A percentile compares a stretch with the other conserved stretches of the same genome.
phyloP scores from a whole-genome alignment of 257 asterid species.

The Fraxinus excelsior region DNA sequence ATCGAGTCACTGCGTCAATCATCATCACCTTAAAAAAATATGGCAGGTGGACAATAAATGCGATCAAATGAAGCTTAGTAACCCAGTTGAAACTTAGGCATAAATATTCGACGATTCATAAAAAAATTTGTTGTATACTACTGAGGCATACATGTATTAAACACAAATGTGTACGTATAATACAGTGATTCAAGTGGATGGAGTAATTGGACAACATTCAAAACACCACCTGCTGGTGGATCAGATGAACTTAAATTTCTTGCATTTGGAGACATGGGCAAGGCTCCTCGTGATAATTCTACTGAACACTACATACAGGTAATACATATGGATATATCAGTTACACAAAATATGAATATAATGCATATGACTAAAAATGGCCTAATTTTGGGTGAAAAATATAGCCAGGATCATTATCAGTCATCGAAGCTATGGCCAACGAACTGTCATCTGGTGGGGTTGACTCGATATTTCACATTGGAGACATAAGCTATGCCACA shows the following conservation, averaged over 20 bases:
- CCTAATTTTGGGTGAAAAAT: not conserved
- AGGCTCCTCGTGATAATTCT: constrained; percentile 78
- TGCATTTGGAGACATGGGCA: constrained; percentile 94
- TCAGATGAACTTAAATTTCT: constrained; percentile 56
- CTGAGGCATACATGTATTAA: not conserved
- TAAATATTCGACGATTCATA: not conserved
- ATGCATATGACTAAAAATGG: not conserved
- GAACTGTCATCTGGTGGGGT: constrained; percentile 53
- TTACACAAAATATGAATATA: not conserved
- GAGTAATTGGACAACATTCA: constrained; percentile 58
- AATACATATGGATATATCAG: not conserved
- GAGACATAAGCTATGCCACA: constrained; percentile 93
- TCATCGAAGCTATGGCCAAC: constrained; percentile 51
- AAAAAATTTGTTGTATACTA: not conserved
- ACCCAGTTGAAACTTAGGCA: not conserved
- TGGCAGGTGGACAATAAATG: not conserved
- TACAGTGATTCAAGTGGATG: constrained; percentile 71
- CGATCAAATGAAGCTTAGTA: not conserved
- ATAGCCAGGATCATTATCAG: constrained; percentile 80
- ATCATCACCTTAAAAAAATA: not conserved
- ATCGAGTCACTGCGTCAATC: too few species aligned
- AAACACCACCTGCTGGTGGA: constrained; percentile 77
- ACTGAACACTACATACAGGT: constrained; percentile 82
- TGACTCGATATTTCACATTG: constrained; percentile 81
- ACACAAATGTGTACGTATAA: not conserved